Base-by-base conservation (phyloP, 768 basidiomycete species). In the Tephrocybe sp. region DNA sequence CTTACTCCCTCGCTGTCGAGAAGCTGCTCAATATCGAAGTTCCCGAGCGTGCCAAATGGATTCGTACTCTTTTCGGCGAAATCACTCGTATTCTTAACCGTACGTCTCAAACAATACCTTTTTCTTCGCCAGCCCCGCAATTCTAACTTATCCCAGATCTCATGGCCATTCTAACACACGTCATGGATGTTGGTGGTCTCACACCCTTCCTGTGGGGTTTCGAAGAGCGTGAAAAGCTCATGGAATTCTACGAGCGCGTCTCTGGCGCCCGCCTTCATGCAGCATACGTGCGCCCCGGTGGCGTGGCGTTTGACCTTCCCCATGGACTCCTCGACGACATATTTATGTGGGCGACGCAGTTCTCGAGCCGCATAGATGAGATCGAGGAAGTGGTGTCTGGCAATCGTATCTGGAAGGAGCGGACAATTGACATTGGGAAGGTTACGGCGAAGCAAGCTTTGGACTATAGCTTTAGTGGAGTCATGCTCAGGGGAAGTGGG, bases 141-240 rank as follows among this genome's bases (percentile, higher is more conserved):
- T 31, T 40, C 39, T 17, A 20, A 34, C 32, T 39, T 16, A 46
- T 33, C 17, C 16, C 55, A 91, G 89, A 99, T 65, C 75, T 98
- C 53, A 99, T 99, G 96, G 96, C 96, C 54, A 79, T 98, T 53
- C 80, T 99, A 36, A 91, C 95, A 1, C 92, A 95, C 69, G 87
- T 90, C 46, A 94, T 93, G 90, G 93, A 99, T 63, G 96, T 99
- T 56, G 96, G 96, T 66, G 96, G 92, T 52, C 82, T 99, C 9
- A 99, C 96, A 2, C 96, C 96, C 33, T 99, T 98, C 85, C 77
- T 99, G 26, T 99, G 96, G 94, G 96, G 96, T 61, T 98, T 98
- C 78, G 96, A 98, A 71, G 96, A 99, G 70, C 92, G 96, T 49
- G 96, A 98, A 74, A 99, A 99, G 77, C 84, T 98, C 56, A 98